Conservation (phyloP, 2,329 filamentous ascomycete genomes). For the Mycosphaerella arachidis region DNA sequence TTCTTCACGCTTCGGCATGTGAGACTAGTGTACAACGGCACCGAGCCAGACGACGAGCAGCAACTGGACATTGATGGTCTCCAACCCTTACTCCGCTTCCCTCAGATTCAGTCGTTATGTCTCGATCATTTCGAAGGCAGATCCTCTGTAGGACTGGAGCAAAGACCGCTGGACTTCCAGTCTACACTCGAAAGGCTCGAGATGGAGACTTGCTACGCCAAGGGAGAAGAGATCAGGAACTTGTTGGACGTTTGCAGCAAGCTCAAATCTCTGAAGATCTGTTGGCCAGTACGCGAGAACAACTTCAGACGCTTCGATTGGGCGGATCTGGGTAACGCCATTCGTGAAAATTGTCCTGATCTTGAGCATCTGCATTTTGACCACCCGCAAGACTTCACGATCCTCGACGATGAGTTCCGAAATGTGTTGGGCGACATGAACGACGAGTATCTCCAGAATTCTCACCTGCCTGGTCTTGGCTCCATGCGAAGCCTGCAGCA, state of each 20-base stretch:
- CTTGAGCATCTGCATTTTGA: not conserved
- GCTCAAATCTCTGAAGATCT: not conserved
- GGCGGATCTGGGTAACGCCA: not conserved
- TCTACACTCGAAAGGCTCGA: not conserved
- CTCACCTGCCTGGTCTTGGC: constrained; percentile 1
- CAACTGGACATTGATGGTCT: too few relatives aligned
- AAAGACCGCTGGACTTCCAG: too few relatives aligned
- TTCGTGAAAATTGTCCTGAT: not conserved
- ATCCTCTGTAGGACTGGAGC: not conserved
- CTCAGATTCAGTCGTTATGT: too few relatives aligned
- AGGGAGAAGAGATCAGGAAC: not conserved
- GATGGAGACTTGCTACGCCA: not conserved
- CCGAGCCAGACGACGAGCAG: too few relatives aligned
- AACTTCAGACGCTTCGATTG: constrained; percentile 2
- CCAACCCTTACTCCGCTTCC: too few relatives aligned
- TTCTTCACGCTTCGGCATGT: not conserved
- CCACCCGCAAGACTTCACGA: not conserved
- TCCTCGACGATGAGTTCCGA: not conserved
- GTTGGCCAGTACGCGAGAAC: not conserved
- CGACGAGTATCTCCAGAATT: not conserved
- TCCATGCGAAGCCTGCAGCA: not conserved
- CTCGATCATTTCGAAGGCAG: not conserved
- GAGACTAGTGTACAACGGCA: too few relatives aligned
- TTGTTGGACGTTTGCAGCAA: not conserved
- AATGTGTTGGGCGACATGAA: not conserved